Base-by-base conservation (phyloP, 495 filamentous ascomycete species). In the Aspergillus saccharolyticus region DNA sequence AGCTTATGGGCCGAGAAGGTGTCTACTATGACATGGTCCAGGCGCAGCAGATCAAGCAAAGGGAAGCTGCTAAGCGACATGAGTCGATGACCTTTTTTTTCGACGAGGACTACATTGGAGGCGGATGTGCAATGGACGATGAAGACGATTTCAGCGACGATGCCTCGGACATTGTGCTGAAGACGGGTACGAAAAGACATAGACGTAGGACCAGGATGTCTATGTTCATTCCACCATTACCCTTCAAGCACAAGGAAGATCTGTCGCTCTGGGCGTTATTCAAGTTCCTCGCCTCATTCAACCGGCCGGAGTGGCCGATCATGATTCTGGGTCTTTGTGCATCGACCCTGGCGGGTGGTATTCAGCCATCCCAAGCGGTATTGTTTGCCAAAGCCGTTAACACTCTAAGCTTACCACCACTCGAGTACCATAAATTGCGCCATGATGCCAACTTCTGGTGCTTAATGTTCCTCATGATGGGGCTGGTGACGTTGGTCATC, bases 401-500 rank as follows among this genome's bases (percentile, higher is more conserved):
- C 39, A 76, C 87, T 0, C 71, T 92, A 8, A 82, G 85, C 0
- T 69, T 77, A 4, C 85, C 81, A 9, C 64, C 64, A 8, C 49
- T 33, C 1, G 24, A 77, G 59, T 81, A 74, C 57, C 75, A 42
- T 42, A 66, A 77, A 54, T 69, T 95, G 19, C 80, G 86, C 42
- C 75, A 79, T 4, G 83, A 89, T 25, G 83, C 83, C 45, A 84
- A 94, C 62, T 97, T 97, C 73, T 98, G 94, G 93, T 84, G 82
- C 20, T 71, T 85, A 51, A 96, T 97, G 90, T 98, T 94, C 67
- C 79, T 97, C 24, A 91, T 97, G 83, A 82, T 96, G 4, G 94
- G 87, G 4, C 61, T 94, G 45, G 79, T 86, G 20, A 83, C 87
- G 60, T 82, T 96, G 57, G 62, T 91, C 43, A 78, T 86, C 2